Evolutionary conservation across 495 filamentous ascomycete species (phyloP).

Genomic region (Podospora pseudocomata): DNA sequence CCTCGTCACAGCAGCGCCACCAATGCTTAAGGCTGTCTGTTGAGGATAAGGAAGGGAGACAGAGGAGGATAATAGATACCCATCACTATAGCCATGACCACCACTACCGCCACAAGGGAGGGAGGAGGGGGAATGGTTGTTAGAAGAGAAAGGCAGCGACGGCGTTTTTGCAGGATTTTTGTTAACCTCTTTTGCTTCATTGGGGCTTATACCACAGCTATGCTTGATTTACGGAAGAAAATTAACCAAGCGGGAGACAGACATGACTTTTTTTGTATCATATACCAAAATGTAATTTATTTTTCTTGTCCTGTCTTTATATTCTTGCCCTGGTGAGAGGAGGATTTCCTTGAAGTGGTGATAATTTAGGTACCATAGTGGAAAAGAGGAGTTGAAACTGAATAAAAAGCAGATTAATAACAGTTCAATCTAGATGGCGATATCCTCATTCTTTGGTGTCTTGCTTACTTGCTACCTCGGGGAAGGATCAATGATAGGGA

Average conservation of each 20-base stretch:
- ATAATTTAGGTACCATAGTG: too few relatives aligned
- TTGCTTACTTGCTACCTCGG: too few relatives aligned
- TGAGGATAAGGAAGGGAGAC: background rate
- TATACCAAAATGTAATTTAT: background rate
- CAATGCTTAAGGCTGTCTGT: conserved; percentile 6
- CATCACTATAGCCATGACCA: background rate
- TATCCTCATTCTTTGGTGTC: too few relatives aligned
- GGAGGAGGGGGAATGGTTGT: background rate
- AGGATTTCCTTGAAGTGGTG: too few relatives aligned
- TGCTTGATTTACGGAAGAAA: background rate
- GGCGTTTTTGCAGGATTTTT: background rate
- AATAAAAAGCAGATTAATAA: too few relatives aligned
- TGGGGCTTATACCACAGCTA: background rate
- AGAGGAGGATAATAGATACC: background rate
- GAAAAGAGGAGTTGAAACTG: too few relatives aligned
- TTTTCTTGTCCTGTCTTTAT: background rate
- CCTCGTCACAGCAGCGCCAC: conserved; percentile 43
- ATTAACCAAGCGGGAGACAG: too few relatives aligned
- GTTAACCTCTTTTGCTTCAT: background rate
- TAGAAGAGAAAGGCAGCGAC: background rate
- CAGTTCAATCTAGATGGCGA: too few relatives aligned
- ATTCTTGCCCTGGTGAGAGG: background rate
- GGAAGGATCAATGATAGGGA: too few relatives aligned
- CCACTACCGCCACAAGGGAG: background rate
- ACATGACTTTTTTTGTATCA: background rate